Evolutionary conservation across 208 protist species (phyloP).

Genomic region (Acanthamoeba polyphaga): DNA sequence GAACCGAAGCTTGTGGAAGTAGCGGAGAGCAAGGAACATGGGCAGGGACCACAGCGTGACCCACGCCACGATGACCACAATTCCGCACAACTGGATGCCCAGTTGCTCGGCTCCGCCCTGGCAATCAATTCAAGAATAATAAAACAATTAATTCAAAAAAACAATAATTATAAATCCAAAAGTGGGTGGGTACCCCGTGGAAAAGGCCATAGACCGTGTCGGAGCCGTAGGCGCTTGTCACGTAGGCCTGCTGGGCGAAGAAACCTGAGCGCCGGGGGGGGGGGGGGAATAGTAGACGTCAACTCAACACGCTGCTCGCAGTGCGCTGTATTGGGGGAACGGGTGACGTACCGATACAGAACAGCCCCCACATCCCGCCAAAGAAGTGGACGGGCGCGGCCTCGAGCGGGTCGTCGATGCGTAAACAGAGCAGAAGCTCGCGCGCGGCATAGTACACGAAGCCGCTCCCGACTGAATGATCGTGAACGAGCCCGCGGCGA

Average conservation of each 20-base stretch:
- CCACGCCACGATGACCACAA: conserved; percentile 13
- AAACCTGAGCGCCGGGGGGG: neutral
- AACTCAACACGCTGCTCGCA: too few relatives aligned
- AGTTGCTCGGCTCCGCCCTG: conserved; percentile 65
- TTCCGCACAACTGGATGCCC: conserved; percentile 57
- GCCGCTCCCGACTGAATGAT: neutral
- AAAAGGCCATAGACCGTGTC: conserved; percentile 24
- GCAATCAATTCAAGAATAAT: too few relatives aligned
- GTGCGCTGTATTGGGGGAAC: neutral
- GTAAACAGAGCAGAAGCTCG: neutral
- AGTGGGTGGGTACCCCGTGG: conserved; percentile 2
- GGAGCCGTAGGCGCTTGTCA: neutral
- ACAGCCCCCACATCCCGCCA: conserved; percentile 51
- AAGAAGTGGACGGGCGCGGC: conserved; percentile 63
- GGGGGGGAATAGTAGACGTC: too few relatives aligned
- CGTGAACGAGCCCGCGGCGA: neutral
- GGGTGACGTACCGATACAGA: neutral
- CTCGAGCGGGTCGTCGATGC: conserved; percentile 64
- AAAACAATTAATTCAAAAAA: too few relatives aligned
- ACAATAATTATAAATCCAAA: too few relatives aligned
- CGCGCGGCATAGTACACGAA: conserved; percentile 6
- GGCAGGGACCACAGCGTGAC: conserved; percentile 36
- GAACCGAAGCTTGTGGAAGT: conserved; percentile 41
- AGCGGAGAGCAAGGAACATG: conserved; percentile 17
- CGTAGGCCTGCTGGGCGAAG: conserved; percentile 38